phyloP scores from a whole-genome alignment of 331 rosid species.

The Rhamnella rubrinervis region DNA sequence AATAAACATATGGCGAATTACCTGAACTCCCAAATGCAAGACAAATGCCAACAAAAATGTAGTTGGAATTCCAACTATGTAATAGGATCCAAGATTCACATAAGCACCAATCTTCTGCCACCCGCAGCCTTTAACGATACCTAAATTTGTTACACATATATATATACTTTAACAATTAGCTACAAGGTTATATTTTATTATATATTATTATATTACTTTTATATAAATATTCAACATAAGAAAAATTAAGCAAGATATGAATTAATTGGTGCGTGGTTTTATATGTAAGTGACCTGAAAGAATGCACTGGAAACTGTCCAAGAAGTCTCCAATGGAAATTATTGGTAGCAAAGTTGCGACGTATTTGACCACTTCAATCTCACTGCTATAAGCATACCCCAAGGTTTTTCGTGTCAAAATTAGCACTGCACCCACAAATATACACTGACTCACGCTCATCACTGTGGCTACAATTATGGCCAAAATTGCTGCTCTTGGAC shows the following conservation, averaged over 20 bases:
- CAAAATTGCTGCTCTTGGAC: constrained; percentile 54
- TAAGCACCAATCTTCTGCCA: constrained; percentile 67
- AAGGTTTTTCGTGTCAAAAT: constrained; percentile 54
- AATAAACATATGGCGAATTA: not conserved
- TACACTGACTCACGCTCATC: constrained; percentile 41
- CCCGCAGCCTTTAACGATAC: constrained; percentile 74
- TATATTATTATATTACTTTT: too few relatives aligned
- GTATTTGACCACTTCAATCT: constrained; percentile 50
- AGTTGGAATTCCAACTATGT: constrained; percentile 58
- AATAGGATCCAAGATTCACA: constrained; percentile 64
- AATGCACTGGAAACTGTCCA: constrained; percentile 66
- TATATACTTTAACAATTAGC: too few relatives aligned
- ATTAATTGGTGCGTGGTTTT: too few relatives aligned
- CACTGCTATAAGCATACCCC: constrained; percentile 69
- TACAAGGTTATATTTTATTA: too few relatives aligned
- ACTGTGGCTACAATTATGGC: constrained; percentile 51
- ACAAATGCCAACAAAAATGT: constrained; percentile 50
- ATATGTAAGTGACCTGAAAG: constrained; percentile 50
- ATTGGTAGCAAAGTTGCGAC: constrained; percentile 62
- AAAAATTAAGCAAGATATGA: too few relatives aligned
- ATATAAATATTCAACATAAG: too few relatives aligned
- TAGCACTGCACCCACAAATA: constrained; percentile 42
- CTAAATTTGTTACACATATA: constrained; percentile 22
- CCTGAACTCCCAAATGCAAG: not conserved
- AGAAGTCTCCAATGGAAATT: constrained; percentile 53